Conservation (phyloP, 2,329 filamentous ascomycete genomes). For the Neonectria faginata region DNA sequence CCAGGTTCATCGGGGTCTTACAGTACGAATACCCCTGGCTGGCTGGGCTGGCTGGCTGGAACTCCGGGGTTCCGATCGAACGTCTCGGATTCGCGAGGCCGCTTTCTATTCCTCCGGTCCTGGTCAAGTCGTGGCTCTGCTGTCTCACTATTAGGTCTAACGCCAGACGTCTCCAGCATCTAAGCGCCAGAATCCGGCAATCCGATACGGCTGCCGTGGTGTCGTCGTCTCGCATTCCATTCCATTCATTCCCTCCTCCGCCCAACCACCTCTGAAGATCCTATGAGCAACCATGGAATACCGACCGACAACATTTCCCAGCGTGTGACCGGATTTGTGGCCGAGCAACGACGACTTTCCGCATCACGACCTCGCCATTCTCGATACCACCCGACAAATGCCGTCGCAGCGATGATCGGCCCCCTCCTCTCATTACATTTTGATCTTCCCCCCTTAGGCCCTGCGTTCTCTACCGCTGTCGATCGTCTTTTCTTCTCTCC, state of each 20-base stretch:
- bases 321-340: constrained; percentile 6
- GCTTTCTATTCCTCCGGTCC: constrained; percentile 15
- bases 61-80: constrained; percentile 17
- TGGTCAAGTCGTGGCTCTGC: constrained; percentile 19
- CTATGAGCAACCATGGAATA: constrained; percentile 1
- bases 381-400: constrained; percentile 16
- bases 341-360: neutral
- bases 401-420: constrained; percentile 39
- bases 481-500: constrained; percentile 36
- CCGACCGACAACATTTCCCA: neutral
- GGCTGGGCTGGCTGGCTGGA: constrained; percentile 3
- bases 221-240: constrained; percentile 15
- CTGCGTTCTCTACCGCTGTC: constrained; percentile 28
- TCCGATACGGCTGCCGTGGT: constrained; percentile 6
- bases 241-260: neutral
- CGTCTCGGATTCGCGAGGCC: constrained; percentile 10
- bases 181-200: constrained; percentile 4
- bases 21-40: too few relatives aligned
- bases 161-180: constrained; percentile 5
- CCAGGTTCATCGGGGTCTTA: constrained; percentile 3
- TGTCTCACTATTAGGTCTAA: constrained; percentile 28
- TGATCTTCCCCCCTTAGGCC: constrained; percentile 27
- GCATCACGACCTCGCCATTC: neutral
- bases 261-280: constrained; percentile 9
- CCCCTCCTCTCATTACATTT: constrained; percentile 28